These are phyloP conservation scores for Trypanosoma platydactyli DNA, from an alignment of 208 protist genomes.

Conservation along the genomic window DNA sequence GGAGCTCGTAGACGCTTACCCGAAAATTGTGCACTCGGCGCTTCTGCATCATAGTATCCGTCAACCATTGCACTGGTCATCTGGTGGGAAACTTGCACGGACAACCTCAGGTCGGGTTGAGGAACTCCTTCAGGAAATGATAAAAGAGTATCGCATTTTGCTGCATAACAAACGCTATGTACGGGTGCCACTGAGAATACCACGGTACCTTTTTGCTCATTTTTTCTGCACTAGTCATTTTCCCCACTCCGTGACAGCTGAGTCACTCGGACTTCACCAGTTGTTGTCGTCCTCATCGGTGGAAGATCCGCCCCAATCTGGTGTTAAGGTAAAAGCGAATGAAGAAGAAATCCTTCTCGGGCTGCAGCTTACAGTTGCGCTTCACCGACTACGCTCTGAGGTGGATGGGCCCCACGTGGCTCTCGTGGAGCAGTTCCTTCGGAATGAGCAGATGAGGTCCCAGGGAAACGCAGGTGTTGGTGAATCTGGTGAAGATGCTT, in stretches of 20 bases:
- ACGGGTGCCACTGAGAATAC: conserved; percentile 44
- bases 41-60: conserved; percentile 42
- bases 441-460: conserved; percentile 1
- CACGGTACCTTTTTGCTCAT: conserved; percentile 48
- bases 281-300: background rate
- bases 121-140: conserved; percentile 18
- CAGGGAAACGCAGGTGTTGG: background rate
- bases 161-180: conserved; percentile 35
- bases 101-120: background rate
- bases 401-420: background rate
- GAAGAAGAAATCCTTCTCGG: conserved; percentile 23
- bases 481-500: background rate
- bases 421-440: conserved; percentile 18
- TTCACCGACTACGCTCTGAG: conserved; percentile 23
- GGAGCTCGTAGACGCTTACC: conserved; percentile 28
- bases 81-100: conserved; percentile 2
- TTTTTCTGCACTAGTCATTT: conserved; percentile 32
- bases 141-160: conserved; percentile 26
- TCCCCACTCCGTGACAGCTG: conserved; percentile 7
- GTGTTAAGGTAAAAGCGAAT: conserved; percentile 3
- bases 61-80: conserved; percentile 30
- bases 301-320: background rate
- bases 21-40: conserved; percentile 28
- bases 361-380: conserved; percentile 27
- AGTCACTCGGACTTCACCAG: background rate